A percentile compares a stretch with the other conserved stretches of the same genome.
Evolutionary conservation across 805 yeast species (phyloP).

Genomic region (Zygosaccharomyces gambellarensis): DNA sequence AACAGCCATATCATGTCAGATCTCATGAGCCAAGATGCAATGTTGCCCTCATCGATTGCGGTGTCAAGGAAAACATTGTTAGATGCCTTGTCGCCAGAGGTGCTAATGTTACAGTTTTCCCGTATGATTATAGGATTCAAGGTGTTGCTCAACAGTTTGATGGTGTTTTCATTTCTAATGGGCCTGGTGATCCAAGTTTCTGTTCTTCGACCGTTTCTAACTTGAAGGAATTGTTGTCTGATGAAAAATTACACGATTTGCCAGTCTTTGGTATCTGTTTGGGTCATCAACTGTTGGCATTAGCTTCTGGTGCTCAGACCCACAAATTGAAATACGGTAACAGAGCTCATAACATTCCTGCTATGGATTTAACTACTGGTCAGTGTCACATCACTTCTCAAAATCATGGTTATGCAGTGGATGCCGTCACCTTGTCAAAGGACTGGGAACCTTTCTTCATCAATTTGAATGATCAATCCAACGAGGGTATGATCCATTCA

Average conservation of each 20-base stretch:
- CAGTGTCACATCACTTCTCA: constrained; percentile 97
- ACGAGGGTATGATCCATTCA: constrained; percentile 94
- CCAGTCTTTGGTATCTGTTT: constrained; percentile 97
- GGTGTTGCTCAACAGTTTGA: constrained; percentile 88
- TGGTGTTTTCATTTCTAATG: constrained; percentile 91
- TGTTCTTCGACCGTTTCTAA: constrained; percentile 73
- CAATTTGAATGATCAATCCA: constrained; percentile 90
- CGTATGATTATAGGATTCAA: constrained; percentile 90
- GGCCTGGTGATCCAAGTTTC: constrained; percentile 97
- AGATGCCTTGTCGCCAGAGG: constrained; percentile 93
- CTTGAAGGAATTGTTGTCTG: constrained; percentile 64
- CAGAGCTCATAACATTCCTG: constrained; percentile 98
- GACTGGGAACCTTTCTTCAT: constrained; percentile 86
- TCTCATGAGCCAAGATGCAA: constrained; percentile 49
- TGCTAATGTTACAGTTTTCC: constrained; percentile 93
- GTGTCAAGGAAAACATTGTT: constrained; percentile 95
- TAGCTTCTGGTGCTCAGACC: constrained; percentile 93
- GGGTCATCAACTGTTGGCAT: constrained; percentile 94
- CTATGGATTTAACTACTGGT: constrained; percentile 83
- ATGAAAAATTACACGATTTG: constrained; percentile 48
- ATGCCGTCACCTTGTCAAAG: constrained; percentile 63
- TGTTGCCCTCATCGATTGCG: constrained; percentile 94
- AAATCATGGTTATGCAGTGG: constrained; percentile 98
- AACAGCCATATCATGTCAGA: constrained; percentile 86
- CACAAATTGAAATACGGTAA: constrained; percentile 94